Conservation (phyloP, 2,329 filamentous ascomycete genomes). For the Aphanocladium album region DNA sequence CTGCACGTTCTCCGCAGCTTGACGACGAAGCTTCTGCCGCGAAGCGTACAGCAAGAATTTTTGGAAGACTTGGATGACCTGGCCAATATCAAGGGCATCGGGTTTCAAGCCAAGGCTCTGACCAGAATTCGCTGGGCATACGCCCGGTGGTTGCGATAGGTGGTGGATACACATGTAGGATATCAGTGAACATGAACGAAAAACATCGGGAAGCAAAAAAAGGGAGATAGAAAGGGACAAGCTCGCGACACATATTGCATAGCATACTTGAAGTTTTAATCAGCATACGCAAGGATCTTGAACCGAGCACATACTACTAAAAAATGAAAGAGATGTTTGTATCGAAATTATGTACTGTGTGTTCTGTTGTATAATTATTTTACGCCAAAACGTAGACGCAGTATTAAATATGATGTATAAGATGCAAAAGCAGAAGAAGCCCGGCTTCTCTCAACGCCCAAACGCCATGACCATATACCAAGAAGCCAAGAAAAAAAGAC, state of each 20-base stretch:
- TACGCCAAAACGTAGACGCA: not conserved
- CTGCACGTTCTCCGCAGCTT: slow-evolving; percentile 74
- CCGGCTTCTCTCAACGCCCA: slow-evolving; percentile 1
- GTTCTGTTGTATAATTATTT: not conserved
- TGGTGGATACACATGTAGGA: not conserved
- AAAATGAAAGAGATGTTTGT: not conserved
- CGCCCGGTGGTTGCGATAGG: slow-evolving; percentile 61
- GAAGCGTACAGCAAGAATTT: slow-evolving; percentile 76
- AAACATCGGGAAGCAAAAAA: not conserved
- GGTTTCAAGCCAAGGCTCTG: slow-evolving; percentile 71
- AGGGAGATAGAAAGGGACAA: not conserved
- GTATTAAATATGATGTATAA: not conserved
- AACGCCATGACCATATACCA: too few relatives aligned
- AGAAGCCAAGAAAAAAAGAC: not conserved
- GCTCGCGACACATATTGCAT: not conserved
- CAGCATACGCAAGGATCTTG: not conserved
- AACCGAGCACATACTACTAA: not conserved
- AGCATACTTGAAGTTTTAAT: not conserved
- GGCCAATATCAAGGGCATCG: slow-evolving; percentile 74
- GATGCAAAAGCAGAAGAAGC: not conserved
- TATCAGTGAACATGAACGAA: not conserved
- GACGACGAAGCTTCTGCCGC: slow-evolving; percentile 57
- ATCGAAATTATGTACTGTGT: not conserved
- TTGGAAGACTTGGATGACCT: slow-evolving; percentile 83
- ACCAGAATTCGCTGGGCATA: slow-evolving; percentile 90